phyloP scores from a whole-genome alignment of 2,329 filamentous ascomycete genomes.

The Amauroascus verrucosus region DNA sequence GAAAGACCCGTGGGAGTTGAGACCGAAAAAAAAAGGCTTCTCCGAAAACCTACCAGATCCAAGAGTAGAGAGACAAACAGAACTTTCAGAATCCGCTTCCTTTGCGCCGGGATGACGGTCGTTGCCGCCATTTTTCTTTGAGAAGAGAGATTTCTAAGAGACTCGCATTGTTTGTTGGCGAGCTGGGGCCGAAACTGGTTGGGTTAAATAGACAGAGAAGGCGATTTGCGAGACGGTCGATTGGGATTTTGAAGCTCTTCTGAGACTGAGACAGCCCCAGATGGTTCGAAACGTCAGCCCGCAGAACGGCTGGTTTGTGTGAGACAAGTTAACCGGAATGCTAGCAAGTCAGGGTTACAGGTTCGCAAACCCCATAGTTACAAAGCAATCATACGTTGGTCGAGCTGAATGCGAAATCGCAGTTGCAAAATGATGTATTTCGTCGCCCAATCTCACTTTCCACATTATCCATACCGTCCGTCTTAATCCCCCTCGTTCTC shows the following conservation, averaged over 20 bases:
- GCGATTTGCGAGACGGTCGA: not conserved
- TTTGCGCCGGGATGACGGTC: constrained; percentile 38
- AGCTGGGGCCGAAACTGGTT: not conserved
- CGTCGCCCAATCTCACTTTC: too few species aligned
- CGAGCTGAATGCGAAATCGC: too few species aligned
- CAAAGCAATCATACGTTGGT: too few species aligned
- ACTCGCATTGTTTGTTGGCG: not conserved
- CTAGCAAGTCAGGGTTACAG: too few species aligned
- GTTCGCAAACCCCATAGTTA: too few species aligned
- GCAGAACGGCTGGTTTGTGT: too few species aligned
- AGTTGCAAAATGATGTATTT: too few species aligned
- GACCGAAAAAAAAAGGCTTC: not conserved
- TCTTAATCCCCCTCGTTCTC: too few species aligned
- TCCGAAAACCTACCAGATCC: constrained; percentile 58
- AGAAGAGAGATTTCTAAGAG: not conserved
- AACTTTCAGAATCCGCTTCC: constrained; percentile 75
- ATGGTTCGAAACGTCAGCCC: constrained; percentile 7
- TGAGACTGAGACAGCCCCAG: constrained; percentile 11
- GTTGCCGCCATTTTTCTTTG: constrained; percentile 27
- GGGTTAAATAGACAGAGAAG: constrained; percentile 1
- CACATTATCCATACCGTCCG: too few species aligned
- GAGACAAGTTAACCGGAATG: too few species aligned
- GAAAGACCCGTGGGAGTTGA: not conserved
- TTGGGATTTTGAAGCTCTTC: constrained; percentile 7
- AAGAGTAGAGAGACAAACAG: constrained; percentile 82